Percentiles rank a stretch among this genome's conserved stretches.
phyloP scores from a whole-genome alignment of 78 protist species.

The Dictyostelium intermedium region DNA sequence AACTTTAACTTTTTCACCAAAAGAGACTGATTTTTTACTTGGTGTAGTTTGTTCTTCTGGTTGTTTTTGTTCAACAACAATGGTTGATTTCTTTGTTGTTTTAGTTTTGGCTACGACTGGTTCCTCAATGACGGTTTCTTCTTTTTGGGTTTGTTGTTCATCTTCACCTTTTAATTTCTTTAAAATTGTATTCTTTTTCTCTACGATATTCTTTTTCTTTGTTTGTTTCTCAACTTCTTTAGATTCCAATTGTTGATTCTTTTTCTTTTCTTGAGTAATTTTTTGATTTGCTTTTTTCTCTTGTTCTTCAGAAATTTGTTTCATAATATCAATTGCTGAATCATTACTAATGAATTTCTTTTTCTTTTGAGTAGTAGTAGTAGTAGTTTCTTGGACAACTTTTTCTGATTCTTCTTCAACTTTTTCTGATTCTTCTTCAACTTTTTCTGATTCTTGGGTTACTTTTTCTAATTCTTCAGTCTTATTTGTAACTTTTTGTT shows the following conservation, averaged over 20 bases:
- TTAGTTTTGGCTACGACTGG: background rate
- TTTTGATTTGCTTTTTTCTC: background rate
- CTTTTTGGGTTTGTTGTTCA: background rate
- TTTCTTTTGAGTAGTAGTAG: conserved; percentile 17
- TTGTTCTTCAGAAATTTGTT: background rate
- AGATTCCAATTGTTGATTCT: background rate
- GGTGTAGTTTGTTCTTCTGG: background rate
- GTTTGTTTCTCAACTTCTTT: background rate
- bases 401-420: background rate
- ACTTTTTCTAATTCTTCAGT: background rate
- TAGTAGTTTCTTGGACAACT: no score
- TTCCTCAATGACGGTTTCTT: background rate
- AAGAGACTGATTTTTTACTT: background rate
- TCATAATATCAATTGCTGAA: background rate
- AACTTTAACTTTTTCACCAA: conserved; percentile 12
- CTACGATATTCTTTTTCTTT: background rate
- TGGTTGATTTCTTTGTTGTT: background rate
- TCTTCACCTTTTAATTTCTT: background rate
- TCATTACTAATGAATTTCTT: background rate
- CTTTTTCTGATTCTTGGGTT: background rate
- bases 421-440: background rate
- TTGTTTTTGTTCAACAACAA: background rate
- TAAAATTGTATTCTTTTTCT: background rate
- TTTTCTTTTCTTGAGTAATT: conserved; percentile 7
- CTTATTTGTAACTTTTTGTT: background rate